Evolutionary conservation across 176 grass and related monocot genomes (phyloP).

Genomic region (Triticum timopheevii): DNA sequence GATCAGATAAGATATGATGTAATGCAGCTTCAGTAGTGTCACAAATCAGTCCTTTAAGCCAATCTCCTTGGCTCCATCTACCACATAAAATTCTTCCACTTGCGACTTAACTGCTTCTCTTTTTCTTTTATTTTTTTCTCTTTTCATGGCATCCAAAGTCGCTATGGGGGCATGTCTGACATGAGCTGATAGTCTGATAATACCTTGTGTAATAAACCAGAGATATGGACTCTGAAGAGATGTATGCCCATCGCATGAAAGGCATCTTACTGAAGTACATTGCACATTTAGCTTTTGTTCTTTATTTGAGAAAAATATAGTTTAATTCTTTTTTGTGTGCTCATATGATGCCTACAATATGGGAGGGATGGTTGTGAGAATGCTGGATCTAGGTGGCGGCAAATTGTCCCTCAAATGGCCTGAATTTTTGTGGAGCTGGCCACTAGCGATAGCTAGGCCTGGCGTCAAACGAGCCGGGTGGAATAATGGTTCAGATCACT

Average conservation of each 20-base stretch:
- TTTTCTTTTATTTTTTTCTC: neutral
- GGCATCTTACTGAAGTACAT: neutral
- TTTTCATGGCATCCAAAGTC: neutral
- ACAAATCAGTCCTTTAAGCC: neutral
- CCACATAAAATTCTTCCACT: neutral
- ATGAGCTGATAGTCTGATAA: neutral
- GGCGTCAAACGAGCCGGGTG: neutral
- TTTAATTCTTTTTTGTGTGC: neutral
- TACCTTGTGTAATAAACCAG: neutral
- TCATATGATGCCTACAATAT: neutral
- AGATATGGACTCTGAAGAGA: neutral
- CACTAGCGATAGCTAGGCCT: neutral
- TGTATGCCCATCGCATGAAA: neutral
- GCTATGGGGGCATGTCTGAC: neutral
- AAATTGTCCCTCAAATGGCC: neutral
- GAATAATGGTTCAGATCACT: neutral
- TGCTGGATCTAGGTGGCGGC: neutral
- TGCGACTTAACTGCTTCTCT: neutral
- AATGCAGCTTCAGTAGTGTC: neutral
- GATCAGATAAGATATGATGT: conserved; percentile 6
- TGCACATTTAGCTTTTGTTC: neutral
- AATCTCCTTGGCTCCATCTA: neutral
- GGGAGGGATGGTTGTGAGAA: neutral
- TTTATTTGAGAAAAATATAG: neutral
- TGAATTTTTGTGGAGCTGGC: neutral